These are phyloP conservation scores for Rusavskia elegans DNA, from an alignment of 495 filamentous ascomycete species.

Conservation along the genomic window DNA sequence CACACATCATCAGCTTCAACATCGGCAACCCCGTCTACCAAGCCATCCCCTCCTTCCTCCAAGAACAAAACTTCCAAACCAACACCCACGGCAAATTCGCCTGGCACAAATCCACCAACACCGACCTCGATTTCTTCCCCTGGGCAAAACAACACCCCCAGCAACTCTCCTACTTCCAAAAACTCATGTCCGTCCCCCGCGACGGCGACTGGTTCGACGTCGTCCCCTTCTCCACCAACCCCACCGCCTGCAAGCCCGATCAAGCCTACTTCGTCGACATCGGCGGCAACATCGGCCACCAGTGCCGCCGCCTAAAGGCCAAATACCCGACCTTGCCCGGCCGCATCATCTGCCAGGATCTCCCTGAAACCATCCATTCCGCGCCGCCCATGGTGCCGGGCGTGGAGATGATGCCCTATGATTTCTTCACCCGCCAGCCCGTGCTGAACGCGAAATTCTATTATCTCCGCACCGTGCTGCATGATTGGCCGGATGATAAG, in stretches of 20 bases:
- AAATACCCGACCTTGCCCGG: constrained; percentile 26
- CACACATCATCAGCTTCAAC: constrained; percentile 7
- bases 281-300: constrained; percentile 38
- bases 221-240: constrained; percentile 11
- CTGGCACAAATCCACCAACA: constrained; percentile 26
- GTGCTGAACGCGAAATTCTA: constrained; percentile 31
- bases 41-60: constrained; percentile 15
- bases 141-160: constrained; percentile 25
- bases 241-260: constrained; percentile 9
- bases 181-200: constrained; percentile 21
- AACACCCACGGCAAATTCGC: constrained; percentile 5
- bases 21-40: constrained; percentile 7
- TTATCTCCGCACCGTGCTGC: constrained; percentile 30
- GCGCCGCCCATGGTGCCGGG: constrained; percentile 26
- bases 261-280: constrained; percentile 32
- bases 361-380: constrained; percentile 23
- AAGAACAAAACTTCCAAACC: constrained; percentile 15
- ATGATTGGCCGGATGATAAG: constrained; percentile 28
- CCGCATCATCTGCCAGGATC: constrained; percentile 37
- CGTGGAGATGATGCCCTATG: constrained; percentile 22
- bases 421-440: constrained; percentile 35
- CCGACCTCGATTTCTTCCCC: constrained; percentile 21
- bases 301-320: constrained; percentile 27
- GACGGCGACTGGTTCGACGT: constrained; percentile 22
- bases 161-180: constrained; percentile 20